Conservation (phyloP, 2,329 filamentous ascomycete species). For the Leptographium lundbergii region DNA sequence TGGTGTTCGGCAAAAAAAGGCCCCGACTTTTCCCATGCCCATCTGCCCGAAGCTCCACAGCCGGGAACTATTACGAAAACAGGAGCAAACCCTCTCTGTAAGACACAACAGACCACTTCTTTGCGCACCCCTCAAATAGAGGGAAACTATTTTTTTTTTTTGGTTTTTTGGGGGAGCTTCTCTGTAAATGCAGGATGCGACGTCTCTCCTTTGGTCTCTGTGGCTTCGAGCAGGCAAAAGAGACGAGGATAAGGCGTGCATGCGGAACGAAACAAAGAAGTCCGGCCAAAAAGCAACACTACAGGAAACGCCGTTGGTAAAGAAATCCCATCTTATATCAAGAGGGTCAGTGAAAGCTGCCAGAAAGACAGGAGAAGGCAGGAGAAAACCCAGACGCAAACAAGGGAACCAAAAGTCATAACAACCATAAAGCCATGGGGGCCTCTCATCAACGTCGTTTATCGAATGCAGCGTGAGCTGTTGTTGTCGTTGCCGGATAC, state of each 20-base stretch:
- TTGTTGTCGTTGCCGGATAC: not conserved
- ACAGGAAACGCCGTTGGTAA: not conserved
- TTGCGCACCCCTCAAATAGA: not conserved
- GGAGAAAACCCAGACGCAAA: not conserved
- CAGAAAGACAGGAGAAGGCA: not conserved
- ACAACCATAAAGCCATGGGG: not conserved
- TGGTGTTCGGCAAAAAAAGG: constrained; percentile 9
- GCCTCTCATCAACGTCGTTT: not conserved
- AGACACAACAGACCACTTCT: not conserved
- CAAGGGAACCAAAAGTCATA: not conserved
- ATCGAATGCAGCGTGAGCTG: not conserved
- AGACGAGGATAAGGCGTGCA: not conserved
- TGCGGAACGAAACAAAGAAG: not conserved
- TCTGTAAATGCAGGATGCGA: no score
- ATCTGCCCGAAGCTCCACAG: not conserved
- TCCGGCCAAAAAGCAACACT: not conserved
- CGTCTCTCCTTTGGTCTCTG: no score
- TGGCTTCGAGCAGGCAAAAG: not conserved
- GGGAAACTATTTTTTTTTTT: not conserved
- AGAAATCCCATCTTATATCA: not conserved
- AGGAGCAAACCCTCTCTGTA: not conserved
- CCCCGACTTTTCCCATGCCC: constrained; percentile 4
- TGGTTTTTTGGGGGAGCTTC: not conserved
- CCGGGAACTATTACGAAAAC: not conserved
- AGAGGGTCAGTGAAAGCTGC: not conserved